phyloP scores from a whole-genome alignment of 805 yeast species.

The Saccharomycopsis fibuligera region DNA sequence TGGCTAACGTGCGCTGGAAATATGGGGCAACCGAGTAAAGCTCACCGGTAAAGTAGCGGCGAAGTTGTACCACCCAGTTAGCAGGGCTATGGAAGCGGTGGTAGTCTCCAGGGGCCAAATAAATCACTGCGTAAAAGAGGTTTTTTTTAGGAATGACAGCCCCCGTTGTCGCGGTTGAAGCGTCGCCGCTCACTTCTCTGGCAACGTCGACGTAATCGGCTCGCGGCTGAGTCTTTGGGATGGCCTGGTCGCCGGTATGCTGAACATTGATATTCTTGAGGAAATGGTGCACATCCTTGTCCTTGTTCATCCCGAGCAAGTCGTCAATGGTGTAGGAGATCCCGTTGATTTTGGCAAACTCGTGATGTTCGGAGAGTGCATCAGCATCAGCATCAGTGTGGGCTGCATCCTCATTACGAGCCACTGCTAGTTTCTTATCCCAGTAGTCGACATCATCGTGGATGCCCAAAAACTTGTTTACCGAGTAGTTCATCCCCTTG shows the following conservation, averaged over 20 bases:
- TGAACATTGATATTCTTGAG: slow-evolving; percentile 42
- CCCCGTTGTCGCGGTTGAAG: slow-evolving; percentile 18
- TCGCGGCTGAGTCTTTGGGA: slow-evolving; percentile 21
- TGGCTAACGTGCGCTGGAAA: slow-evolving; percentile 81
- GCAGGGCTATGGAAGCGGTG: slow-evolving; percentile 96
- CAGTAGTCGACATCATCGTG: slow-evolving; percentile 30
- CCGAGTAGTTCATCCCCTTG: slow-evolving; percentile 89
- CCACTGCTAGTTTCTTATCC: slow-evolving; percentile 25
- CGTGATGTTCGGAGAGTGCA: slow-evolving; percentile 49
- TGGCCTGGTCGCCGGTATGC: slow-evolving; percentile 55
- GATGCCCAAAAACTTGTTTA: slow-evolving; percentile 81
- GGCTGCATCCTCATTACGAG: slow-evolving; percentile 28
- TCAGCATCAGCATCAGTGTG: slow-evolving; percentile 26
- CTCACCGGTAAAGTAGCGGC: slow-evolving; percentile 96
- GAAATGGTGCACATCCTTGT: slow-evolving; percentile 36
- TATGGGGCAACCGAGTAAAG: slow-evolving; percentile 85
- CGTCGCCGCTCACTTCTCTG: slow-evolving; percentile 11
- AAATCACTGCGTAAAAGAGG: slow-evolving; percentile 83
- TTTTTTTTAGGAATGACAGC: slow-evolving; percentile 47
- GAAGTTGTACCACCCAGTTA: slow-evolving; percentile 88
- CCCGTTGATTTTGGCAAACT: slow-evolving; percentile 75
- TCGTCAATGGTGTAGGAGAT: slow-evolving; percentile 66
- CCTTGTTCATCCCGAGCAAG: slow-evolving; percentile 48
- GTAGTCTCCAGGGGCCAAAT: slow-evolving; percentile 97
- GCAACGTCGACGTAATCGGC: slow-evolving; percentile 14